These are phyloP conservation scores for Spathaspora sp. DNA, from an alignment of 805 yeast species.

Conservation along the genomic window DNA sequence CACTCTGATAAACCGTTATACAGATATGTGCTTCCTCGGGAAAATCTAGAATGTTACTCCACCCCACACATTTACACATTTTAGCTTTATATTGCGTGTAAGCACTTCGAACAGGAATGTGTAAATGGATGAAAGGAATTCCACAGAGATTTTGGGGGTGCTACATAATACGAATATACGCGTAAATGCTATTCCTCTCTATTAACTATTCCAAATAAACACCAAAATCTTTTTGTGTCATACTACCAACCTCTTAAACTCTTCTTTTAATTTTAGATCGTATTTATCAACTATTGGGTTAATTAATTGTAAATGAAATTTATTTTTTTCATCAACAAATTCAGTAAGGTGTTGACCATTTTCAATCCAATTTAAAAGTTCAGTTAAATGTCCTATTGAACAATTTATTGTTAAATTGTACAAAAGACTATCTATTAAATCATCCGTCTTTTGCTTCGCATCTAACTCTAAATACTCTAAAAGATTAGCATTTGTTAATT, in stretches of 20 bases:
- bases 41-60: too few species aligned
- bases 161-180: too few species aligned
- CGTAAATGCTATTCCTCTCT: too few species aligned
- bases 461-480: constrained; percentile 5
- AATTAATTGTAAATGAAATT: constrained; percentile 15
- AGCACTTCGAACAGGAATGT: too few species aligned
- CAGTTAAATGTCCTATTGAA: constrained; percentile 17
- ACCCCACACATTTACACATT: too few species aligned
- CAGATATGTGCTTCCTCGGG: too few species aligned
- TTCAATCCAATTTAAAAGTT: constrained; percentile 12
- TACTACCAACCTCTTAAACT: not conserved
- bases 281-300: constrained; percentile 10
- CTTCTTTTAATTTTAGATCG: constrained; percentile 10
- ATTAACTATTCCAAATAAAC: too few species aligned
- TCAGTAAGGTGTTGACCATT: constrained; percentile 17
- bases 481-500: constrained; percentile 2
- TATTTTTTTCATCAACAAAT: constrained; percentile 19
- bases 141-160: too few species aligned
- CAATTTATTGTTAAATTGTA: constrained; percentile 27
- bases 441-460: constrained; percentile 30
- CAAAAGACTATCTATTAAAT: constrained; percentile 37
- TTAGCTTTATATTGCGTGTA: too few species aligned
- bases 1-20: too few species aligned
- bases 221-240: not conserved
- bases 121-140: too few species aligned